Percentiles rank a stretch among this genome's conserved stretches.
These are phyloP conservation scores for Ustilago tritici DNA, from an alignment of 1,284 basidiomycete genomes.

Conservation along the genomic window DNA sequence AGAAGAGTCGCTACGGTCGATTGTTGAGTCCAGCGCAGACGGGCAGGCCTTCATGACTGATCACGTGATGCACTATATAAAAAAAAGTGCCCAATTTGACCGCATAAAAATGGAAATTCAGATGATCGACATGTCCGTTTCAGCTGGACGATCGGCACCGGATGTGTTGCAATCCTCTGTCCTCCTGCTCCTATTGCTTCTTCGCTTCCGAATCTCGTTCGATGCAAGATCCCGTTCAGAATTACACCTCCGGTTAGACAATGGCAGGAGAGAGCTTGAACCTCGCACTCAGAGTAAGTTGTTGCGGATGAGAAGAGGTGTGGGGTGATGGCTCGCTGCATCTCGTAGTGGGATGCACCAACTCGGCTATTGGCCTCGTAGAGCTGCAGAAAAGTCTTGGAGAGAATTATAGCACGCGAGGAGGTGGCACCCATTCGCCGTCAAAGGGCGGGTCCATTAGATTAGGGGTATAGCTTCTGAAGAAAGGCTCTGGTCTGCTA, in stretches of 20 bases:
- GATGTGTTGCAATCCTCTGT: background rate
- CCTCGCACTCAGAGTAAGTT: no score
- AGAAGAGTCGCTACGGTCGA: no score
- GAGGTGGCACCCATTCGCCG: background rate
- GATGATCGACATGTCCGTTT: conserved; percentile 30
- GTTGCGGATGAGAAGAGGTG: background rate
- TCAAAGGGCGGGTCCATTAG: background rate
- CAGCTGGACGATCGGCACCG: conserved; percentile 10
- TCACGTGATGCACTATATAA: background rate
- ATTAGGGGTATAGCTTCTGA: background rate
- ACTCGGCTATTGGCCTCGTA: background rate
- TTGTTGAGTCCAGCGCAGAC: no score
- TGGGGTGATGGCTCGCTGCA: conserved; percentile 4
- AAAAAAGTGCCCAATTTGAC: conserved; percentile 1
- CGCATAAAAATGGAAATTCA: background rate
- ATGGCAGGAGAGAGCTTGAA: no score
- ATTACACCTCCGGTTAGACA: background rate
- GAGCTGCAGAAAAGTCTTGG: background rate
- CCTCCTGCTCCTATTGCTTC: background rate
- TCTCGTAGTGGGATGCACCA: background rate
- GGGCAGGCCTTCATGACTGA: background rate
- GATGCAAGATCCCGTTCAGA: background rate
- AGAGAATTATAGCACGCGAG: background rate
- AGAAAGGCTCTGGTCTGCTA: background rate
- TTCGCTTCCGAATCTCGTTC: background rate